Evolutionary conservation across 306 rosid species (phyloP), one percentile per base, ranked within the genome.

Genomic region (Trifolium fragiferum): DNA sequence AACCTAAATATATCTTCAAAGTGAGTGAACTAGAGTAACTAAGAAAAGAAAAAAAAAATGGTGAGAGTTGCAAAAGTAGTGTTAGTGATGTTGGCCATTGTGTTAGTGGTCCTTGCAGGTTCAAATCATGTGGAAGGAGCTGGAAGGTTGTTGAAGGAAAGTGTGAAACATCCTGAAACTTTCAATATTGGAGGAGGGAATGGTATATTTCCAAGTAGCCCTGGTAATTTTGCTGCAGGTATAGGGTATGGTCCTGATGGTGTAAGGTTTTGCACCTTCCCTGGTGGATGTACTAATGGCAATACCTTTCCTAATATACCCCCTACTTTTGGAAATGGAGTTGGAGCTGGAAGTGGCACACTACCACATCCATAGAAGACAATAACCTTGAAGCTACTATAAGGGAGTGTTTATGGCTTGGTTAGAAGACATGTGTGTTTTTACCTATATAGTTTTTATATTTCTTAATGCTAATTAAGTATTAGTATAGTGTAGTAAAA

Each of bases 81-180:
- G 43, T 60, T 60, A 1, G 19, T 14, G 41, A 60, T 60, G 21
- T 30, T 60, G 2, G 1, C 16, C 16, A 27, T 57, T 23, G 8
- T 60, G 21, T 0, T 30, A 12, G 21, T 15, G 14, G 1, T 60
- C 6, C 13, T 60, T 30, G 13, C 40, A 37, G 6, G 20, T 60
- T 54, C 60, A 54, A 5, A 54, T 50, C 33, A 58, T 9, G 66
- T 60, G 21, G 66, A 60, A 30, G 66, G 66, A 50, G 12, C 57
- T 19, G 30, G 60, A 60, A 60, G 41, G 66, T 7, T 60, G 12
- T 1, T 30, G 19, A 8, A 30, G 11, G 63, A 57, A 16, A 57
- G 35, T 57, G 66, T 60, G 43, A 13, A 60, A 23, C 66, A 60
- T 32, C 66, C 66, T 30, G 66, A 60, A 35, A 60, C 66, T 7